Evolutionary conservation across 306 rosid species (phyloP), one percentile per base, ranked within the genome.

Genomic region (Benincasa hispida): DNA sequence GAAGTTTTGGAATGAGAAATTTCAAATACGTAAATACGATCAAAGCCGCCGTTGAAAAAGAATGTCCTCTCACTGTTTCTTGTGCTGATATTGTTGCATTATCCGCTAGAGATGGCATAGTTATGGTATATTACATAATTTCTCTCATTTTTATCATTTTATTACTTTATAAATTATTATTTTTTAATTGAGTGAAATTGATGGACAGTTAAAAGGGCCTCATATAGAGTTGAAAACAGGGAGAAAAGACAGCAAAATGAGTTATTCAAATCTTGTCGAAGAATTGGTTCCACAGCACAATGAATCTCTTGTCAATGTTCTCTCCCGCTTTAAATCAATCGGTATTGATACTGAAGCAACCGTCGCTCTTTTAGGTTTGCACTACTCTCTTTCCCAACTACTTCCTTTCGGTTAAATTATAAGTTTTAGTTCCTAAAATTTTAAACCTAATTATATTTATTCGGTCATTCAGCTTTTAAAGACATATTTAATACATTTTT

Each of bases 1-100:
- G 96, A 80, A 95, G 91, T 76, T 87, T 88, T 8, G 98, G 99
- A 2, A 88, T 95, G 98, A 88, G 97, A 32, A 95, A 95, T 62
- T 95, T 92, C 80, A 90, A 88, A 76, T 95, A 92, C 59, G 82
- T 89, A 2, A 84, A 76, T 76, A 90, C 79, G 27, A 95, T 92
- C 61, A 95, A 95, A 81, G 76, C 19, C 0, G 98, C 98, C 1
- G 73, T 92, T 4, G 99, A 95, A 70, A 21, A 58, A 58, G 88
- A 87, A 76, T 95, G 99, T 69, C 91, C 92, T 10, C 57, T 61
- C 15, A 87, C 96, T 0, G 98, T 95, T 8, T 95, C 99, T 62
- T 95, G 98, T 12, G 96, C 99, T 27, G 98, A 95, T 77, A 83
- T 95, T 56, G 86, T 92, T 32, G 89, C 96, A 28, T 96, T 92